phyloP scores from a whole-genome alignment of 495 filamentous ascomycete species.

The Penicillium lividum region DNA sequence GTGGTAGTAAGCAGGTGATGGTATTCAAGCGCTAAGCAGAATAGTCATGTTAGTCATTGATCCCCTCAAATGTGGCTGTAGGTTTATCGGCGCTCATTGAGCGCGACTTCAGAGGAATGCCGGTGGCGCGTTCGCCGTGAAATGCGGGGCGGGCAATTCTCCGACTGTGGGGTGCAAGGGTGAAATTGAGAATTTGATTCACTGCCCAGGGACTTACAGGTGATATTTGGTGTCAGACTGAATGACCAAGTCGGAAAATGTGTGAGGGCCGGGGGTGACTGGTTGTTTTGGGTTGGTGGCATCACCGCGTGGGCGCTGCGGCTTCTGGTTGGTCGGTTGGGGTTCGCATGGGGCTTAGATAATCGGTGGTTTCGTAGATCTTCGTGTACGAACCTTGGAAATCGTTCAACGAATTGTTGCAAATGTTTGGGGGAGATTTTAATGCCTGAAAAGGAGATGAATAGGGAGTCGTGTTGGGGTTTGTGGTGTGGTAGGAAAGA shows the following conservation, averaged over 20 bases:
- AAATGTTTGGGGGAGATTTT: too few relatives aligned
- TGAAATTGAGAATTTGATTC: neutral
- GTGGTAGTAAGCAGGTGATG: neutral
- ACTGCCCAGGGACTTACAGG: neutral
- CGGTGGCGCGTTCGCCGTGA: neutral
- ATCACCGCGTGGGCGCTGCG: conserved; percentile 23
- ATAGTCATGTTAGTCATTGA: neutral
- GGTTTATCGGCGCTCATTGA: neutral
- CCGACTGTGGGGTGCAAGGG: neutral
- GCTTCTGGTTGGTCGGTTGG: conserved; percentile 17
- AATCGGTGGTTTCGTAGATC: conserved; percentile 3
- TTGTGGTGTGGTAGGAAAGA: too few relatives aligned
- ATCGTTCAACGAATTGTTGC: too few relatives aligned
- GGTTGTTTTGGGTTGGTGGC: conserved; percentile 28
- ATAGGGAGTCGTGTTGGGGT: too few relatives aligned
- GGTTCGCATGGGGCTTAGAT: conserved; percentile 17
- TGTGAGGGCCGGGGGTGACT: neutral
- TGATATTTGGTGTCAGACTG: neutral
- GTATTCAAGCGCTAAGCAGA: neutral
- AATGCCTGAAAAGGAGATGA: too few relatives aligned
- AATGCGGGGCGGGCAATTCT: conserved; percentile 1
- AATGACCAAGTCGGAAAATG: neutral
- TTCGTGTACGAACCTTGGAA: neutral
- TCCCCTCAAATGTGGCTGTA: neutral
- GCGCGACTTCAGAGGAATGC: neutral